These are phyloP conservation scores for Chaetomium sp. DNA, from an alignment of 2,329 filamentous ascomycete species.

Conservation along the genomic window DNA sequence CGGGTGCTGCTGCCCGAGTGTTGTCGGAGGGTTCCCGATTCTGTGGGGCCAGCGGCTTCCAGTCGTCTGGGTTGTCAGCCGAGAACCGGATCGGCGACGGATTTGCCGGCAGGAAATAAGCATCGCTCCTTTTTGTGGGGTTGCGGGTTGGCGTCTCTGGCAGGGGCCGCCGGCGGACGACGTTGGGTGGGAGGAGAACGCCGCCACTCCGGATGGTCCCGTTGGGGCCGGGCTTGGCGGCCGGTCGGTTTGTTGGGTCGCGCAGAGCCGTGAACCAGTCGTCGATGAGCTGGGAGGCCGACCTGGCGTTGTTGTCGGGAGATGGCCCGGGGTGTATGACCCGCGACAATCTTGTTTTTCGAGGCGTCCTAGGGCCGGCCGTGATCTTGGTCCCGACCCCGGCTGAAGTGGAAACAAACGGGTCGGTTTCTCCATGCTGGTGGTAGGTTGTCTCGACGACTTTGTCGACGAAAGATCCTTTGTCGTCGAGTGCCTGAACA, in stretches of 20 bases:
- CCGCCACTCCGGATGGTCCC: conserved; percentile 6
- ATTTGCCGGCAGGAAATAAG: conserved; percentile 21
- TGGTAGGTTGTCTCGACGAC: conserved; percentile 45
- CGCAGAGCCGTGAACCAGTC: conserved; percentile 30
- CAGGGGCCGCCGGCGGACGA: conserved; percentile 13
- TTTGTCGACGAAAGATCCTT: conserved; percentile 47
- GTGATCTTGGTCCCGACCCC: not conserved
- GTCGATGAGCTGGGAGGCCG: conserved; percentile 28
- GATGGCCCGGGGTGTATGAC: not conserved
- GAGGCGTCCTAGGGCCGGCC: not conserved
- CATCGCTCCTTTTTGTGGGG: conserved; percentile 16
- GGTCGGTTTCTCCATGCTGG: conserved; percentile 35
- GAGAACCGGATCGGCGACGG: conserved; percentile 32
- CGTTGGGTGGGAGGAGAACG: conserved; percentile 21
- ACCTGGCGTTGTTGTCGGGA: conserved; percentile 12
- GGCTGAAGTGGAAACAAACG: not conserved
- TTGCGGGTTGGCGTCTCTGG: conserved; percentile 24
- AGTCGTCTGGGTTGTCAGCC: conserved; percentile 46
- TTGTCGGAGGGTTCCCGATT: conserved; percentile 24
- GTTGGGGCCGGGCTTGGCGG: not conserved
- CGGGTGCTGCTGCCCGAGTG: not conserved
- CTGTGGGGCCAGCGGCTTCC: conserved; percentile 52
- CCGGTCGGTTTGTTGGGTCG: conserved; percentile 7
- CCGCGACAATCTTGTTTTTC: not conserved
- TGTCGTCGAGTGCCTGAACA: conserved; percentile 45